Base-by-base conservation (phyloP, 805 yeast species). In the Candida nonsorbophila region DNA sequence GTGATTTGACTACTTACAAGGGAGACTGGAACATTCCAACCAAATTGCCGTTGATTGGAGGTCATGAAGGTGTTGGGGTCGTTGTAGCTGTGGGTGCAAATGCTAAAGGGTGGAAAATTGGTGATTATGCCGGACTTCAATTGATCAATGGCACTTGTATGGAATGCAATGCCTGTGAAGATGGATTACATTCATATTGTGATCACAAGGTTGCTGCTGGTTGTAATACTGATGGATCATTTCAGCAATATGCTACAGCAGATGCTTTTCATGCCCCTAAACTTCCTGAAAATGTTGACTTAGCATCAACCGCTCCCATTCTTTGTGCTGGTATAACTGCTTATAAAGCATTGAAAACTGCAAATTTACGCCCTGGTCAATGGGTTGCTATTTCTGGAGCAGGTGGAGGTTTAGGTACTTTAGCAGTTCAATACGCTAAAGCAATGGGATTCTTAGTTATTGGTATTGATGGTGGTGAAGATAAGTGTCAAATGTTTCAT, bases 361-460 rank as follows among this genome's bases (percentile, higher is more conserved):
- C 83, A 30, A 54, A 63, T 29, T 50, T 72, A 34, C 38, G 40
- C 27, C 66, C 87, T 14, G 87, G 90, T 50, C 76, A 81, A 56
- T 80, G 81, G 79, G 82, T 79, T 42, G 74, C 77, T 37, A 65
- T 81, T 37, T 75, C 85, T 33, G 88, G 90, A 63, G 87, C 86
- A 38, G 84, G 77, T 56, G 88, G 88, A 55, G 88, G 90, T 51
- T 70, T 81, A 56, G 90, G 88, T 50, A 65, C 84, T 22, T 59
- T 81, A 41, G 86, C 85, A 32, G 65, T 80, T 45, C 87, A 81
- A 62, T 81, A 78, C 59, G 87, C 84, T 38, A 69, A 58, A 44
- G 85, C 84, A 37, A 73, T 79, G 82, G 90, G 88, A 47, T 66
- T 63, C 58, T 53, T 69, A 45, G 84, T 79, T 25, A 44, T 80